Base-by-base conservation (phyloP, 345 rosid genomes). In the Brassica cretica region DNA sequence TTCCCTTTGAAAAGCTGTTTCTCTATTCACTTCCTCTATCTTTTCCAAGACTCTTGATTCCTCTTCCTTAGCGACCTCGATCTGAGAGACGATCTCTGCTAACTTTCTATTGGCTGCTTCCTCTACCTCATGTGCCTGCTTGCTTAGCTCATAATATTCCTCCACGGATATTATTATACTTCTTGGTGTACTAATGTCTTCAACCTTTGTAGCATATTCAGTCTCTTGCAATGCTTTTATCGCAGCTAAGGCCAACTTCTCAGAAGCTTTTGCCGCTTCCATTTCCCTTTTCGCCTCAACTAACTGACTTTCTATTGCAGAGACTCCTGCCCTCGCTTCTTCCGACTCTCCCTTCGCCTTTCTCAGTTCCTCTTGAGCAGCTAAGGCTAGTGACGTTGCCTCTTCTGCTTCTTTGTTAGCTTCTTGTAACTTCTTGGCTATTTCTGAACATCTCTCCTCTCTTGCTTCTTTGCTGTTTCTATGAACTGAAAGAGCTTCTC, bases 111-210 rank as follows among this genome's bases (percentile, higher is more conserved):
- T 95, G 12, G 94, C 96, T 70, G 87, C 86, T 66, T 91, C 98
- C 78, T 95, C 97, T 55, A 90, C 92, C 55, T 95, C 96, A 10
- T 89, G 94, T 21, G 98, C 96, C 0, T 78, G 78, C 77, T 86
- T 93, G 84, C 98, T 91, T 55, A 93, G 91, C 73, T 90, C 90
- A 11, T 91, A 93, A 82, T 95, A 95, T 75, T 95, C 97, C 82
- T 88, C 92, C 37, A 93, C 76, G 0, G 98, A 91, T 35, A 95
- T 90, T 11, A 86, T 87, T 73, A 92, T 86, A 88, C 8, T 75
- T 80, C 72, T 70, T 29, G 83, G 79, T 65, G 83, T 56, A 80
- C 55, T 70, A 30, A 51, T 82, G 71, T 84, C 78, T 2, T 79
- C 56, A 5, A 68, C 44, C n/a, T 49, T 83, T 72, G 70, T 84